Conservation (phyloP, 331 rosid genomes). For the Acacia pycnantha region DNA sequence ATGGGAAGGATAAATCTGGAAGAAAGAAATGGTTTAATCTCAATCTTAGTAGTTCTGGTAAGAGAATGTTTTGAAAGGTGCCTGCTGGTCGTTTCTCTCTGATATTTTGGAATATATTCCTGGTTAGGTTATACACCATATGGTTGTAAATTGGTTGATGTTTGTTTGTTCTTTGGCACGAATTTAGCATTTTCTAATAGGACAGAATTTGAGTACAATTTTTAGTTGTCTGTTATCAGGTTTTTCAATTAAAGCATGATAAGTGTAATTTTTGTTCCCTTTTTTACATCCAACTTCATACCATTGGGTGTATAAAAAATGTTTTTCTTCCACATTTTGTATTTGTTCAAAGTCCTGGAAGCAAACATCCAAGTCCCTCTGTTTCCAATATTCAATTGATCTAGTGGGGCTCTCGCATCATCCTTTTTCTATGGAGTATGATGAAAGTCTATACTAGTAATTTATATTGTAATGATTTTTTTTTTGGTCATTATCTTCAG, state of each 20-base stretch:
- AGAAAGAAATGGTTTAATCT: conserved; percentile 97
- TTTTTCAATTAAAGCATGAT: background rate
- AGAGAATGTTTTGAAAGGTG: conserved; percentile 51
- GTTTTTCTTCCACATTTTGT: background rate
- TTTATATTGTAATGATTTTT: conserved; percentile 38
- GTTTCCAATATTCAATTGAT: conserved; percentile 26
- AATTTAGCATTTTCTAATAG: background rate
- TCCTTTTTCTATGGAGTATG: conserved; percentile 33
- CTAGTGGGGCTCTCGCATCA: conserved; percentile 20
- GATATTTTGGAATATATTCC: conserved; percentile 11
- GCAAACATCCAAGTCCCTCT: background rate
- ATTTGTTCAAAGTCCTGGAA: background rate
- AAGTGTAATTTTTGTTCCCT: background rate
- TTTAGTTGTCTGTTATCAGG: background rate
- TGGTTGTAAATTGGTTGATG: conserved; percentile 35
- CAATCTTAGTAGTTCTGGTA: conserved; percentile 86
- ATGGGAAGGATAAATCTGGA: conserved; percentile 78
- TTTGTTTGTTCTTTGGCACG: conserved; percentile 39
- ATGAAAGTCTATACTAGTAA: background rate
- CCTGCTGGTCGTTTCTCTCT: conserved; percentile 30
- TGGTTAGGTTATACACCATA: conserved; percentile 31
- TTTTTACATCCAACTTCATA: background rate
- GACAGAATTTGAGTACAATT: background rate
- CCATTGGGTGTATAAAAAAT: background rate
- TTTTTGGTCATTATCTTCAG: conserved; percentile 21